These are phyloP conservation scores for Sporothrix mexicana DNA, from an alignment of 2,329 filamentous ascomycete genomes.

Conservation along the genomic window DNA sequence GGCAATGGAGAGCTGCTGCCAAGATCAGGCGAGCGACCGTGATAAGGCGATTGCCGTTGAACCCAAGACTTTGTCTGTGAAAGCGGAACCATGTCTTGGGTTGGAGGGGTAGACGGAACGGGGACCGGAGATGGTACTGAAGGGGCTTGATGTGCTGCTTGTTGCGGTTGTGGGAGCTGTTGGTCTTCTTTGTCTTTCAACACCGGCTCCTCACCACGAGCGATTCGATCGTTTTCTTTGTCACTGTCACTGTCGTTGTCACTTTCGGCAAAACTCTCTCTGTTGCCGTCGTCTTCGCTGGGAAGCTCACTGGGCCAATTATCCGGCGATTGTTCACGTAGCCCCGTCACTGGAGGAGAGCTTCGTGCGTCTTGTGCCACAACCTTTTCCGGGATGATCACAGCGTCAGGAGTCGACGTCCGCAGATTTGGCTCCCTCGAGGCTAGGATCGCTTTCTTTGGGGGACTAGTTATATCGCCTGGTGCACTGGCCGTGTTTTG, in stretches of 20 bases:
- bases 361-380: background rate
- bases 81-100: background rate
- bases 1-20: background rate
- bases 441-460: background rate
- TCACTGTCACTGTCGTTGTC: background rate
- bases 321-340: background rate
- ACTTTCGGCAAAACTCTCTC: background rate
- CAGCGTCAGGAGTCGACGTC: background rate
- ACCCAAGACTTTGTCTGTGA: background rate
- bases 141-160: background rate
- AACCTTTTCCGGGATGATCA: background rate
- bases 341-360: background rate
- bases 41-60: background rate
- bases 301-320: background rate
- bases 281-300: background rate
- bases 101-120: too few species aligned
- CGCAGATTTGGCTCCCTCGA: background rate
- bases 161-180: background rate
- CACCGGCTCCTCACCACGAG: background rate
- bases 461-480: background rate
- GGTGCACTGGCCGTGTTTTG: too few species aligned
- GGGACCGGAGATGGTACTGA: background rate
- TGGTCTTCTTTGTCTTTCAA: background rate
- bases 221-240: background rate
- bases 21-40: background rate